Evolutionary conservation across 2,329 filamentous ascomycete species (phyloP).

Genomic region (Diaporthe ilicicola): DNA sequence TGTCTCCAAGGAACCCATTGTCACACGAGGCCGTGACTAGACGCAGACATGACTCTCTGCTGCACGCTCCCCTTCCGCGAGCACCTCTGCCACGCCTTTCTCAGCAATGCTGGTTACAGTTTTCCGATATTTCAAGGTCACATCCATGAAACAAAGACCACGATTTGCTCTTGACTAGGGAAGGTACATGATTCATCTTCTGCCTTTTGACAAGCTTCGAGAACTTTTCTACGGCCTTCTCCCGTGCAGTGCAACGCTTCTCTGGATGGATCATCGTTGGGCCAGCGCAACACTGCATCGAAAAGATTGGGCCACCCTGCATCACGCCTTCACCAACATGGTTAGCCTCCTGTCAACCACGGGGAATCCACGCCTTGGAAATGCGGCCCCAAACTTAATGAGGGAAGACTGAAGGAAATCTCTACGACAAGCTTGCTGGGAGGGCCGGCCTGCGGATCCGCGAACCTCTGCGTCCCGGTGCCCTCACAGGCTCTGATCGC

Average conservation of each 20-base stretch:
- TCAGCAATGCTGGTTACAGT: conserved; percentile 28
- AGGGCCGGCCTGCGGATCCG: conserved; percentile 23
- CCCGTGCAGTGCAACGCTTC: conserved; percentile 24
- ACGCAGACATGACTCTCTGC: conserved; percentile 28
- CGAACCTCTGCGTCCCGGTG: conserved; percentile 14
- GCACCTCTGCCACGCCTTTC: background rate
- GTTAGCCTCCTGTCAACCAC: conserved; percentile 27
- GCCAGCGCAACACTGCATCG: conserved; percentile 31
- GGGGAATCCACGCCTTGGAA: conserved; percentile 26
- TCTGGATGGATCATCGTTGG: conserved; percentile 28
- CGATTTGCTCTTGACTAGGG: conserved; percentile 6
- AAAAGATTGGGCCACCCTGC: conserved; percentile 30
- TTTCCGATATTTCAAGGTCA: conserved; percentile 3
- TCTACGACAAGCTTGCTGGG: conserved; percentile 17
- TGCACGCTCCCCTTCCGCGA: conserved; percentile 11
- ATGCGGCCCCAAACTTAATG: conserved; percentile 28
- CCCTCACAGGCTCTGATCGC: conserved; percentile 28
- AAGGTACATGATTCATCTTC: conserved; percentile 20
- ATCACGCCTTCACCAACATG: conserved; percentile 28
- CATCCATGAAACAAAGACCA: conserved; percentile 9
- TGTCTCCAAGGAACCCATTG: conserved; percentile 15
- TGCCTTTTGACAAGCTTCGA: conserved; percentile 27
- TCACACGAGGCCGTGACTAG: conserved; percentile 13
- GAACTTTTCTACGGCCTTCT: conserved; percentile 29
- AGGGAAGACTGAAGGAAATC: conserved; percentile 23